phyloP scores from a whole-genome alignment of 805 yeast genomes.

The Candida patagonica region DNA sequence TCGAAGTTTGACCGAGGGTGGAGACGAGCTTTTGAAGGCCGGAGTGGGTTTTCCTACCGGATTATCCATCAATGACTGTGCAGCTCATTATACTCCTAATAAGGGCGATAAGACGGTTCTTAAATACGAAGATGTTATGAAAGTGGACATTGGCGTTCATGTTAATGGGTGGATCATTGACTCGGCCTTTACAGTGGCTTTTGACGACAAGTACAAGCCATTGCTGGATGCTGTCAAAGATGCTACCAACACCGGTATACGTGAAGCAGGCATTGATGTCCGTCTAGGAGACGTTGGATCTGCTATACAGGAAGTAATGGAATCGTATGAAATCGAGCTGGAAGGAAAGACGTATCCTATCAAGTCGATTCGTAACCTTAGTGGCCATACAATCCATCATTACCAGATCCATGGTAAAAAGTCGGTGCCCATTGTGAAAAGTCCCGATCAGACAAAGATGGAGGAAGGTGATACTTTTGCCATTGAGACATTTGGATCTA shows the following conservation, averaged over 20 bases:
- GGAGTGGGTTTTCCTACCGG: constrained; percentile 99
- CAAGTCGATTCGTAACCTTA: constrained; percentile 81
- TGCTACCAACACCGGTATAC: constrained; percentile 90
- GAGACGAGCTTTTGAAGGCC: constrained; percentile 45
- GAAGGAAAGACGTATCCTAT: constrained; percentile 80
- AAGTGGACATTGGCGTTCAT: constrained; percentile 95
- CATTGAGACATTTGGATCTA: constrained; percentile 95
- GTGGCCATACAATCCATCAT: constrained; percentile 88
- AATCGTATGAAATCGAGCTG: constrained; percentile 84
- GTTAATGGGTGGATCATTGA: constrained; percentile 91
- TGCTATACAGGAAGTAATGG: constrained; percentile 95
- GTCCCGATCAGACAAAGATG: constrained; percentile 92
- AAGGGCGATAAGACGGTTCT: constrained; percentile 82
- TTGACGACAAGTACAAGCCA: constrained; percentile 73
- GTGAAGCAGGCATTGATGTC: constrained; percentile 92
- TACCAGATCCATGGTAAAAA: constrained; percentile 89
- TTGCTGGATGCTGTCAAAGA: constrained; percentile 78
- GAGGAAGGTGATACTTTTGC: constrained; percentile 98
- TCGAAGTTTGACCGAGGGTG: constrained; percentile 62
- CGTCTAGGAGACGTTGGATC: constrained; percentile 92
- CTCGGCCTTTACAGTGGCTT: constrained; percentile 88
- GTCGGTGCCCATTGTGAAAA: constrained; percentile 91
- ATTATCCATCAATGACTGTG: constrained; percentile 81
- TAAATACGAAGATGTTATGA: constrained; percentile 84
- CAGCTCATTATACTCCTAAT: constrained; percentile 97